Conservation (phyloP, 257 asterid species). For the Solanum megistacrolobum region DNA sequence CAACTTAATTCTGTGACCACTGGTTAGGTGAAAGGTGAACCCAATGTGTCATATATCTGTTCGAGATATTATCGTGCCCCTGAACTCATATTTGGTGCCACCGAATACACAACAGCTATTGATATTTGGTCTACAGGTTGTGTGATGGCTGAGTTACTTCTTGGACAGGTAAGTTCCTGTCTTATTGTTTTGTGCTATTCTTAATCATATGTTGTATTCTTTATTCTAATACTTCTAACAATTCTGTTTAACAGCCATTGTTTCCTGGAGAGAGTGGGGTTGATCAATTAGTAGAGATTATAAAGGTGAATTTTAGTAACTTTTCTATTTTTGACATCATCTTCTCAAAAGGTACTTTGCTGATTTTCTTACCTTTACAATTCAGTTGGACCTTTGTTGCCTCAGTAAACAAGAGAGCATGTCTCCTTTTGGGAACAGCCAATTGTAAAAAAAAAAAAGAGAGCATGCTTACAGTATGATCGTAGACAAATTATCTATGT, state of each 20-base stretch:
- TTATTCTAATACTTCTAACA: conserved; percentile 10
- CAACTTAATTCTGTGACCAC: conserved; percentile 5
- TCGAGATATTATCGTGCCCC: conserved; percentile 99
- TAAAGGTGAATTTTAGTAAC: conserved; percentile 45
- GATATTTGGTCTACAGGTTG: conserved; percentile 98
- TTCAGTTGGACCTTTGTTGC: not conserved
- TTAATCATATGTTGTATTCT: not conserved
- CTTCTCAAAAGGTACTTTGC: not conserved
- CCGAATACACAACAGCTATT: conserved; percentile 92
- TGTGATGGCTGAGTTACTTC: conserved; percentile 97
- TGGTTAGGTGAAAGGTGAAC: conserved; percentile 91
- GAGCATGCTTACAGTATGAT: not conserved
- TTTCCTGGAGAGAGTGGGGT: conserved; percentile 99
- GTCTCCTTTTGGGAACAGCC: not conserved
- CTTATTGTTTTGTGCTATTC: not conserved
- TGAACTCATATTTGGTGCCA: conserved; percentile 98
- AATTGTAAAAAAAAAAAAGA: not conserved
- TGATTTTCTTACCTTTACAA: not conserved
- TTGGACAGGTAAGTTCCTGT: conserved; percentile 58
- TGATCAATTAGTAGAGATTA: conserved; percentile 91
- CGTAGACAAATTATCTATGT: not conserved
- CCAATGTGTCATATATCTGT: conserved; percentile 91
- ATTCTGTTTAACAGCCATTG: conserved; percentile 57
- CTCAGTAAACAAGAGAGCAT: not conserved
- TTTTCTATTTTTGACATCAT: not conserved